Base-by-base conservation (phyloP, 202 grass and related monocot genomes). In the Setaria italica region DNA sequence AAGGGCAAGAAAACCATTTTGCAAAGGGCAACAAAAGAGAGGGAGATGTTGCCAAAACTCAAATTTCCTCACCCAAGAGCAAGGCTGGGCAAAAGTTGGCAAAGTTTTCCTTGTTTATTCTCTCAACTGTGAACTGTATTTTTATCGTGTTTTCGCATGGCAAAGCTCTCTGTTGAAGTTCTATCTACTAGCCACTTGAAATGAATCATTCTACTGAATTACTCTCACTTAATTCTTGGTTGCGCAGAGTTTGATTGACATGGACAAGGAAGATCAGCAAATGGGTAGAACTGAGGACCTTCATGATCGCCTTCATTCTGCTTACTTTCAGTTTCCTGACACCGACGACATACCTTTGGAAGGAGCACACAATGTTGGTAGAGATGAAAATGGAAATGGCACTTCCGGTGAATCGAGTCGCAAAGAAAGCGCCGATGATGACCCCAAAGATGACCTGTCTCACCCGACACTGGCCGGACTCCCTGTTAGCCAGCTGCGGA, bases 171-270 rank as follows among this genome's bases (percentile, higher is more conserved):
- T 56, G 1, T 54, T 9, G 7, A 59, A 79, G 49, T 14, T 20
- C 14, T 72, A 37, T 83, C 30, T 37, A 30, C 4, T 49, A 46
- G 47, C 9, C 67, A 19, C 58, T 80, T 81, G 11, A 70, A 70
- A 70, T 54, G 53, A 80, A 84, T 20, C 25, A n/a, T 50, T 67
- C 29, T 77, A 67, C 51, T 53, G 10, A 76, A 68, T 71, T 14
- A 62, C 49, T 47, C 25, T 67, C 14, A 39, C 58, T 7, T 7
- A 48, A 48, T 76, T 54, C 19, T 68, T 63, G 54, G 21, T 49
- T 81, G n/a, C 79, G 30, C 90, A 98, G 92, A 89, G 88, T 87
- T 80, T 99, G 57, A 96, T 99, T 15, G 94, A 96, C 78, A 94
- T 92, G 92, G 97, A 94, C 81, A 87, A 49, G 63, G 87, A 91